phyloP scores from a whole-genome alignment of 305 asterid species.

The Lippia alba region DNA sequence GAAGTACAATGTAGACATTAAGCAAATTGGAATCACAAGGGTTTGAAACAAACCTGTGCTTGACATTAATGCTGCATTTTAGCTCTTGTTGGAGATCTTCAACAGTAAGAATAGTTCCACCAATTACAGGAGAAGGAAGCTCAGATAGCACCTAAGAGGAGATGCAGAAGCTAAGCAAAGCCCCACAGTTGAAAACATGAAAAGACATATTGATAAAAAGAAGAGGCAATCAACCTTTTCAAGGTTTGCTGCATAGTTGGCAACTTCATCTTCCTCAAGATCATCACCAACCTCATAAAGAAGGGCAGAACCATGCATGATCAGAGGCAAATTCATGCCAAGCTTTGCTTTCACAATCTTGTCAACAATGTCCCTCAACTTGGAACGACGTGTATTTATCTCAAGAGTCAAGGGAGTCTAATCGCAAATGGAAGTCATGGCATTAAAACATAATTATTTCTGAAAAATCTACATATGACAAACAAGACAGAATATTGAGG shows the following conservation, averaged over 20 bases:
- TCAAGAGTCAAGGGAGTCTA: slow-evolving; percentile 95
- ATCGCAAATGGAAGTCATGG: slow-evolving; percentile 35
- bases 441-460: slow-evolving; percentile 4
- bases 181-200: slow-evolving; percentile 27
- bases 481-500: background rate
- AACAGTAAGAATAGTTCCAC: slow-evolving; percentile 84
- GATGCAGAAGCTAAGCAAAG: slow-evolving; percentile 36
- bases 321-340: slow-evolving; percentile 88
- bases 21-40: too few species aligned
- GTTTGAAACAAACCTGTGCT: slow-evolving; percentile 67
- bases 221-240: slow-evolving; percentile 68
- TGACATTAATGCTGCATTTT: slow-evolving; percentile 78
- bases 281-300: slow-evolving; percentile 97
- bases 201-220: slow-evolving; percentile 9
- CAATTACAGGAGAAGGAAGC: slow-evolving; percentile 84
- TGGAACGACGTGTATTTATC: slow-evolving; percentile 76
- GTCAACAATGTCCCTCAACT: slow-evolving; percentile 91
- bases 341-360: slow-evolving; percentile 88
- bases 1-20: background rate
- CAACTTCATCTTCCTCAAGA: slow-evolving; percentile 89
- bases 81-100: slow-evolving; percentile 98
- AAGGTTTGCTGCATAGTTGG: slow-evolving; percentile 86
- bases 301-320: slow-evolving; percentile 87
- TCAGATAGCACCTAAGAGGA: slow-evolving; percentile 71
- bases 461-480: slow-evolving; percentile 22